Conservation (phyloP, 345 rosid species). For the Aquilaria malaccensis region DNA sequence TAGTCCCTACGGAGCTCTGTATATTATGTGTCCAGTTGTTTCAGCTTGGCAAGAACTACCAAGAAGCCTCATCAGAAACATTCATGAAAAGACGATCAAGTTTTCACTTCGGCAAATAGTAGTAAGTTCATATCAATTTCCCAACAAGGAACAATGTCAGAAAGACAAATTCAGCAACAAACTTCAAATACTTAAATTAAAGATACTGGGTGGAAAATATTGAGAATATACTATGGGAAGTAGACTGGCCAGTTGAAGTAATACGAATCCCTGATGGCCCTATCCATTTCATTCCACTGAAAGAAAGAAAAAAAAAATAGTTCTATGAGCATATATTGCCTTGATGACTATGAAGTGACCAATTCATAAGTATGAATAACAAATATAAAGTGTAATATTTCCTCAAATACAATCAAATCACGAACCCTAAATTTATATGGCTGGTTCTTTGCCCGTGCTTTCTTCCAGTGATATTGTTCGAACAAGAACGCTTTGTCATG, state of each 20-base stretch:
- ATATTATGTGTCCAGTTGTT: no score
- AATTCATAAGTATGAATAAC: neutral
- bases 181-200: no score
- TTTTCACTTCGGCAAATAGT: no score
- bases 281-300: conserved; percentile 91
- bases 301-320: conserved; percentile 15
- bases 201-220: no score
- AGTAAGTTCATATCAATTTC: no score
- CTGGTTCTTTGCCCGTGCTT: conserved; percentile 62
- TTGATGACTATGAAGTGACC: neutral
- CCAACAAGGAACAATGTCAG: no score
- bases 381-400: neutral
- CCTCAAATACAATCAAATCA: neutral
- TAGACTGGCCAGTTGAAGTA: conserved; percentile 80
- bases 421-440: conserved; percentile 76
- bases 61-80: no score
- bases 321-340: neutral
- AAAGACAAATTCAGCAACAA: no score
- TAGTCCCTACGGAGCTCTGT: no score
- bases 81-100: no score
- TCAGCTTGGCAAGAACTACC: no score
- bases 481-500: conserved; percentile 86
- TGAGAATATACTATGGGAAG: conserved; percentile 43
- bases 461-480: conserved; percentile 85
- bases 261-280: conserved; percentile 59